phyloP scores from a whole-genome alignment of 352 stramenopile species.

The Pelagophyceae sp. region DNA sequence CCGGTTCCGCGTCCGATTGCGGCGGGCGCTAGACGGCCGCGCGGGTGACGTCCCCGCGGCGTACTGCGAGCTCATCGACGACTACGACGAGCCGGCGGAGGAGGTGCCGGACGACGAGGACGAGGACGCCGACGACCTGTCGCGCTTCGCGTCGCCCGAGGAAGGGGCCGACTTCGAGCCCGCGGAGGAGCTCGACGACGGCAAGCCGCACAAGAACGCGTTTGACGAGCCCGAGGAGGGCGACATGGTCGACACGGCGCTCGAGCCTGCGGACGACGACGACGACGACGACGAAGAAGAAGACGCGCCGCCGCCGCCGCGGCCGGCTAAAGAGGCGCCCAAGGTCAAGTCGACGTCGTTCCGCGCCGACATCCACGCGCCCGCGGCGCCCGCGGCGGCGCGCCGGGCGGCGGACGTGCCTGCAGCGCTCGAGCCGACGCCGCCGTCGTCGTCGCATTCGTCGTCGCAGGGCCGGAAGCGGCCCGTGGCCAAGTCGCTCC shows the following conservation, averaged over 20 bases:
- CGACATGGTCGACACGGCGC: not conserved
- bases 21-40: too few species aligned
- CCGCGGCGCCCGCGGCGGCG: too few species aligned
- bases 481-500: not conserved
- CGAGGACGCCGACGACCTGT: not conserved
- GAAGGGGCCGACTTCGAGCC: conserved; percentile 22
- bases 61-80: conserved; percentile 20
- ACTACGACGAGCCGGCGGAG: not conserved
- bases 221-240: conserved; percentile 14
- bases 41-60: conserved; percentile 18
- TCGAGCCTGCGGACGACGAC: conserved; percentile 20
- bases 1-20: too few species aligned
- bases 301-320: too few species aligned
- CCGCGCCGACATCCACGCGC: too few species aligned
- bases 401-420: too few species aligned
- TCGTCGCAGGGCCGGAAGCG: not conserved
- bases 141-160: not conserved
- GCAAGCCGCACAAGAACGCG: not conserved
- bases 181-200: not conserved
- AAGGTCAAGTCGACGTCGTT: too few species aligned
- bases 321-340: too few species aligned
- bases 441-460: not conserved
- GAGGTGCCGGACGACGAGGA: not conserved
- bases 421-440: too few species aligned
- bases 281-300: conserved; percentile 12